Evolutionary conservation across 257 asterid genomes (phyloP).

Genomic region (Solanum peruvianum): DNA sequence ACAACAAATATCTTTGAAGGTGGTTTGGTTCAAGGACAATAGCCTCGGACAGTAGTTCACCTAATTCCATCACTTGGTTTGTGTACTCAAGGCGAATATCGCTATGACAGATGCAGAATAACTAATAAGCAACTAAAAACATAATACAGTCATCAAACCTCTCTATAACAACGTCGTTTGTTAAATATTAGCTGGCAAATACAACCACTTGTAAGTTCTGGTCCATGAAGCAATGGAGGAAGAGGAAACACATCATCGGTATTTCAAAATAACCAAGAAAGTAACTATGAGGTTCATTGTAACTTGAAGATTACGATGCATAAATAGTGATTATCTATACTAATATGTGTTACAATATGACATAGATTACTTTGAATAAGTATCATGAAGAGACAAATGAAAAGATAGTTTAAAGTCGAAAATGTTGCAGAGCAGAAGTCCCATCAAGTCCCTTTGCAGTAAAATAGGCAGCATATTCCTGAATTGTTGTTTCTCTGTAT

Average conservation of each 20-base stretch:
- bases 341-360: background rate
- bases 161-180: background rate
- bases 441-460: constrained; percentile 47
- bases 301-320: background rate
- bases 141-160: background rate
- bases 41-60: constrained; percentile 9
- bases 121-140: background rate
- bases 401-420: constrained; percentile 19
- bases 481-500: constrained; percentile 45
- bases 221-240: no score
- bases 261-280: background rate
- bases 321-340: background rate
- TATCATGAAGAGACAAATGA: background rate
- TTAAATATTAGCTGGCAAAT: no score
- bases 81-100: constrained; percentile 8
- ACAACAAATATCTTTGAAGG: constrained; percentile 8
- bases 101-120: background rate
- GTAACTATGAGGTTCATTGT: background rate
- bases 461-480: constrained; percentile 24
- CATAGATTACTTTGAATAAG: background rate
- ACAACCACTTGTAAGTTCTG: no score
- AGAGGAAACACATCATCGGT: no score
- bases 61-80: constrained; percentile 1
- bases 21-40: constrained; percentile 1
- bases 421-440: constrained; percentile 31